Base-by-base conservation (phyloP, 495 filamentous ascomycete genomes). In the Talaromyces trachyspermus region DNA sequence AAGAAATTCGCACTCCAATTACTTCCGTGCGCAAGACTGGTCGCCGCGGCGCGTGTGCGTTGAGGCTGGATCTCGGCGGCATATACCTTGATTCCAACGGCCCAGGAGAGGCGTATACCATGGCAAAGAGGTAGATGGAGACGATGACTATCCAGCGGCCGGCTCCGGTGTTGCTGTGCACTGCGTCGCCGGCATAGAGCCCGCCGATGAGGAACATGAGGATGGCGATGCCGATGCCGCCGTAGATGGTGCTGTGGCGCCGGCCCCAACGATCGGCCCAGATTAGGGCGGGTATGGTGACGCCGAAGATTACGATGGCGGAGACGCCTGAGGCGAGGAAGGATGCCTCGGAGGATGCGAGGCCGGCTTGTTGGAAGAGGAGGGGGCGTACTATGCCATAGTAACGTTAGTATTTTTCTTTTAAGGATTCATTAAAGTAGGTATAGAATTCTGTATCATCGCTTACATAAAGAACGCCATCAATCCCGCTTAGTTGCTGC, bases 191-290 rank as follows among this genome's bases (percentile, higher is more conserved):
- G 1, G 75, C 78, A 50, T 79, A 79, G 0, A 81, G 63, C 7
- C 54, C 49, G 9, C 76, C 76, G 33, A 79, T 77, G 2, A 74
- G 37, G 22, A 74, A 56, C 73, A 78, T 76, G 5, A 60, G 51
- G 5, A 61, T 32, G 11, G 63, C 60, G n/a, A 77, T 59, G 12
- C 59, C 67, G 6, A 79, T 40, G 9, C 79, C 81, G 11, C 81
- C 81, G 14, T 61, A 66, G 18, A 84, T 71, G 15, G 72, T 69
- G 14, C 67, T 72, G 37, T 65, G 70, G 12, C 74, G 72, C 14
- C 81, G 71, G 7, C 79, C 76, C 79, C 78, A 83, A 49, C 66
- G 66, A 49, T 84, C 81, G 1, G 75, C 71, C 23, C 71, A 71
- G 30, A 83, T 63, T 20, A 77, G 57, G 2, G 70, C 72, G 0